Conservation (phyloP, 208 protist species). For the Acanthamoeba divionensis region DNA sequence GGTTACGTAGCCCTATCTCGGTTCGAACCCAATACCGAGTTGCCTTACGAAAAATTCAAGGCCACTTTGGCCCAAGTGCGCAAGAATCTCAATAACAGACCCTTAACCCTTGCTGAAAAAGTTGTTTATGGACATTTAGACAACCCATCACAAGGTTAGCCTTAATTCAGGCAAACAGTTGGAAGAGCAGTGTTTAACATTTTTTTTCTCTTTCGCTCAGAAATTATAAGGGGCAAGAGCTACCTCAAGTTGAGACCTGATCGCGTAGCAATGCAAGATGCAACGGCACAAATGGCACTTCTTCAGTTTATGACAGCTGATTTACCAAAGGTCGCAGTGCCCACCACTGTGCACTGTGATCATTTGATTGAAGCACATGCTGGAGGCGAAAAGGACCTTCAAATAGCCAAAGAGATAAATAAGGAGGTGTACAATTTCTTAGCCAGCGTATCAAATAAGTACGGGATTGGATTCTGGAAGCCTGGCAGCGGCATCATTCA, state of each 20-base stretch:
- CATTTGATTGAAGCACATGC: slow-evolving; percentile 84
- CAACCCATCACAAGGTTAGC: slow-evolving; percentile 63
- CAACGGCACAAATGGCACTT: slow-evolving; percentile 87
- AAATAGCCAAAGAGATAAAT: slow-evolving; percentile 60
- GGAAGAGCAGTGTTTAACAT: not conserved
- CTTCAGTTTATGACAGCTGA: slow-evolving; percentile 87
- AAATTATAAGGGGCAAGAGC: slow-evolving; percentile 79
- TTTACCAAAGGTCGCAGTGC: slow-evolving; percentile 78
- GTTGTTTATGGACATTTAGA: slow-evolving; percentile 83
- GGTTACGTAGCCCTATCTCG: not conserved
- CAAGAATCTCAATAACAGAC: not conserved
- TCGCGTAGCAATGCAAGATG: slow-evolving; percentile 85
- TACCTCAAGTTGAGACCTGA: slow-evolving; percentile 85
- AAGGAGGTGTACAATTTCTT: slow-evolving; percentile 87
- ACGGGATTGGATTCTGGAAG: slow-evolving; percentile 83
- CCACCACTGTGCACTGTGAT: slow-evolving; percentile 87
- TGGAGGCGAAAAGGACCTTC: slow-evolving; percentile 71
- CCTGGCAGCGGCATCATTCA: slow-evolving; percentile 85
- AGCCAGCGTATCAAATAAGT: slow-evolving; percentile 64
- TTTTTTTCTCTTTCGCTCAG: slow-evolving; percentile 51
- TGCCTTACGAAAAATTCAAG: not conserved
- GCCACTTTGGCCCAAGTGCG: not conserved
- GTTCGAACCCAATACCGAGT: not conserved
- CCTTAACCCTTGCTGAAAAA: slow-evolving; percentile 76
- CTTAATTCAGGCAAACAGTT: not conserved